phyloP scores from a whole-genome alignment of 345 rosid species.

The Hypericum androsaemum region DNA sequence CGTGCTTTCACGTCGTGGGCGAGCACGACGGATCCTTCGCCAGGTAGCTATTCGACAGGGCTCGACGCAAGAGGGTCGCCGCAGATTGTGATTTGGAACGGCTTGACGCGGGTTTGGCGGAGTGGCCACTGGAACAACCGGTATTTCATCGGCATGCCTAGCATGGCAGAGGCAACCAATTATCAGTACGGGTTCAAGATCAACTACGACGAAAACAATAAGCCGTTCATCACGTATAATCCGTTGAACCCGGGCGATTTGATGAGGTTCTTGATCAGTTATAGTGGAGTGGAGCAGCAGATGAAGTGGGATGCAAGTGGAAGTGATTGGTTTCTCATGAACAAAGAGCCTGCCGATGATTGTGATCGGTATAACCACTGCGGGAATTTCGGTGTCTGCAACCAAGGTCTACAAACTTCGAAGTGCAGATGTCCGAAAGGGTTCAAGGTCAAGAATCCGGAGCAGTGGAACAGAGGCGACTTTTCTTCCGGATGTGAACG shows the following conservation, averaged over 20 bases:
- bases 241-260: slow-evolving; percentile 26
- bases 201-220: slow-evolving; percentile 31
- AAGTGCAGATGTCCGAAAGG: slow-evolving; percentile 56
- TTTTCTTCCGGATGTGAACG: slow-evolving; percentile 37
- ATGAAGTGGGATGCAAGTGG: neutral
- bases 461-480: slow-evolving; percentile 24
- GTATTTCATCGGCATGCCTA: slow-evolving; percentile 47
- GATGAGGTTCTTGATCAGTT: slow-evolving; percentile 36
- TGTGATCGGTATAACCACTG: slow-evolving; percentile 69
- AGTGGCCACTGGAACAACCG: slow-evolving; percentile 69
- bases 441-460: slow-evolving; percentile 22
- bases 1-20: slow-evolving; percentile 15
- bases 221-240: slow-evolving; percentile 41
- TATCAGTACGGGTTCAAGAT: slow-evolving; percentile 47
- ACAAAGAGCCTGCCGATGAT: slow-evolving; percentile 35
- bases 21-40: slow-evolving; percentile 19
- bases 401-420: slow-evolving; percentile 6
- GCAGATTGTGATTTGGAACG: slow-evolving; percentile 68
- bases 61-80: slow-evolving; percentile 56
- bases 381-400: slow-evolving; percentile 58
- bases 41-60: slow-evolving; percentile 30
- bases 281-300: slow-evolving; percentile 51
- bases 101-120: slow-evolving; percentile 45
- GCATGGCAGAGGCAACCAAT: slow-evolving; percentile 27
- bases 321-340: slow-evolving; percentile 12